Evolutionary conservation across 371 early-diverging fungal species (phyloP), one percentile per base, ranked within the genome.

Genomic region (Rhizopus sp.): DNA sequence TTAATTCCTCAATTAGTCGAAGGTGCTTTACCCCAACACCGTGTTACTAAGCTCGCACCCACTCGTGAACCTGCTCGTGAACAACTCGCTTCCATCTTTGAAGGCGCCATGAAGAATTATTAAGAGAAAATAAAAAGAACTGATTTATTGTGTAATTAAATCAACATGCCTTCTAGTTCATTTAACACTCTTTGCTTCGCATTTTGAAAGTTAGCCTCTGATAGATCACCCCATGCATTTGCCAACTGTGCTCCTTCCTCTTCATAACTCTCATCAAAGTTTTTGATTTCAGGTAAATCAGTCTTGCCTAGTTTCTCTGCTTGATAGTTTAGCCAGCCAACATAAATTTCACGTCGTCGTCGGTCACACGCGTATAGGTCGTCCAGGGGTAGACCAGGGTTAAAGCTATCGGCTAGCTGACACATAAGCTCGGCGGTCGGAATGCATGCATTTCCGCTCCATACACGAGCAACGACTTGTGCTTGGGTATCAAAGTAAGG

Each of bases 1-100:
- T 84, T 91, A 60, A 88, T 93, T 37, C 82, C 81, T 31, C 81
- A 75, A 2, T 66, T 95, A 63, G 93, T 95, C 35, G 84, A 89
- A 63, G 93, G 93, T 45, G 92, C 93, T 23, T 66, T 95, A 63
- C 95, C 95, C 7, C 95, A 94, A 75, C 92, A 93, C 67, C 89
- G 95, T 50, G 93, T 95, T n/a, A 91, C 92, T 48, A 92, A 93
- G 72, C 78, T 95, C 55, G 87, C 95, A 7, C 95, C 95, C 13
- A 57, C 83, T n/a, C 77, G 82, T 38, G 81, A 88, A 7, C 81
- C 83, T 32, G 93, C 84, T 33, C 77, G 75, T 32, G 89, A 90
- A 61, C 85, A 84, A 34, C 62, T 92, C 38, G 82, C 81, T 47
- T 63, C 73, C 23, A 77, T 92, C 62, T 87, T 92, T 78, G 90